Evolutionary conservation across 306 rosid genomes (phyloP).

Genomic region (Cucumis hystrix): DNA sequence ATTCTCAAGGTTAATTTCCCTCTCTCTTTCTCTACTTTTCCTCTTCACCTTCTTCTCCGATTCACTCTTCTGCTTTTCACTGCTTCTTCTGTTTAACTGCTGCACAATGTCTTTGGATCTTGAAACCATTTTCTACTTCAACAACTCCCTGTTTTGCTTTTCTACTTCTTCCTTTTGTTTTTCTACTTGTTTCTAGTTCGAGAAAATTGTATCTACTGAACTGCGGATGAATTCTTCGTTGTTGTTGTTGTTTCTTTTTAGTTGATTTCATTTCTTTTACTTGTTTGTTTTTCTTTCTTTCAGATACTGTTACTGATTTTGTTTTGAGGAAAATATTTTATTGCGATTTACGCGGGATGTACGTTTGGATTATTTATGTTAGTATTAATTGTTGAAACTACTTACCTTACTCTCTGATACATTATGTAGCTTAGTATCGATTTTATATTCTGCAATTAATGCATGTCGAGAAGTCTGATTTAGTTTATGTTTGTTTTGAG

Average conservation of each 20-base stretch:
- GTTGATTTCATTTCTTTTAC: background rate
- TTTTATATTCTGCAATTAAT: background rate
- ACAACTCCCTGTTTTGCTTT: background rate
- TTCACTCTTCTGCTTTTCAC: background rate
- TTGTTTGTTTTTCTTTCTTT: background rate
- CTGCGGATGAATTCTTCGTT: background rate
- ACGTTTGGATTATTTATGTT: background rate
- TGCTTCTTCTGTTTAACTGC: background rate
- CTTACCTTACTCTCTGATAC: background rate
- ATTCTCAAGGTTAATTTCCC: conserved; percentile 19
- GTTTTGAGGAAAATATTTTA: background rate
- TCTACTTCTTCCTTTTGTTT: too few species aligned
- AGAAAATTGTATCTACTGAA: background rate
- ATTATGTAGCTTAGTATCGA: background rate
- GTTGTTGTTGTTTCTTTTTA: background rate
- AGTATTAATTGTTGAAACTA: background rate
- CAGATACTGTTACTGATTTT: background rate
- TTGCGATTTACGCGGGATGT: background rate
- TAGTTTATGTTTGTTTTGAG: background rate
- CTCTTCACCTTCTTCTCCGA: background rate
- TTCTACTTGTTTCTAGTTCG: background rate
- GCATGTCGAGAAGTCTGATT: background rate
- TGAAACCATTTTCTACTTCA: background rate
- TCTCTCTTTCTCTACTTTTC: background rate
- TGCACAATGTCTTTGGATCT: conserved; percentile 29